Conservation (phyloP, 805 yeast genomes). For the Kregervanrija pseudodelftensis region DNA sequence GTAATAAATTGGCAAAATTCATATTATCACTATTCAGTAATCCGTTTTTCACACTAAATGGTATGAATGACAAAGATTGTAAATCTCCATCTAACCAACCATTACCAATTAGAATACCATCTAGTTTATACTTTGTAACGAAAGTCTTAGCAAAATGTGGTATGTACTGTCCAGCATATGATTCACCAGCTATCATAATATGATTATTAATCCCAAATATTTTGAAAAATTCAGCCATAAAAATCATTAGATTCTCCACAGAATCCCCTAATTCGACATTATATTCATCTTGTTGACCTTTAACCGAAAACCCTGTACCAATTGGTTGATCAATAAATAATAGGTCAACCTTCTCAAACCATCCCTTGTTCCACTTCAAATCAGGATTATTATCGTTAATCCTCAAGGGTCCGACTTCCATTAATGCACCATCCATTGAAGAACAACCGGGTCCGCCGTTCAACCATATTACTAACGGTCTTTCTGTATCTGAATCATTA, state of each 20-base stretch:
- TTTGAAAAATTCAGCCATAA: slow-evolving; percentile 58
- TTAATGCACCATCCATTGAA: slow-evolving; percentile 92
- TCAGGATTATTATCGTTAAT: slow-evolving; percentile 32
- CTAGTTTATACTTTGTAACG: slow-evolving; percentile 38
- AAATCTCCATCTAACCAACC: slow-evolving; percentile 90
- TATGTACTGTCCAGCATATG: slow-evolving; percentile 94
- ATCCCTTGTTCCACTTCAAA: slow-evolving; percentile 58
- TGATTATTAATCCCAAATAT: slow-evolving; percentile 49
- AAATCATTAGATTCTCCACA: slow-evolving; percentile 53
- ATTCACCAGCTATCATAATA: slow-evolving; percentile 83
- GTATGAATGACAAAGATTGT: slow-evolving; percentile 76
- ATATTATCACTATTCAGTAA: slow-evolving; percentile 37
- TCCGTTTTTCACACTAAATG: slow-evolving; percentile 56
- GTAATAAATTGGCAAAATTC: slow-evolving; percentile 34
- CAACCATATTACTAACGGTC: slow-evolving; percentile 72
- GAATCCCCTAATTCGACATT: slow-evolving; percentile 51
- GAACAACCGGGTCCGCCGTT: slow-evolving; percentile 99
- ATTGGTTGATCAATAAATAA: slow-evolving; percentile 91
- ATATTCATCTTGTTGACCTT: slow-evolving; percentile 34
- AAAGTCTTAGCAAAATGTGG: slow-evolving; percentile 70
- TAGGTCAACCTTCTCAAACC: slow-evolving; percentile 76
- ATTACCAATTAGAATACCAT: slow-evolving; percentile 77
- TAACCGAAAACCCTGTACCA: slow-evolving; percentile 83
- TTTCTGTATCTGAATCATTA: slow-evolving; percentile 12
- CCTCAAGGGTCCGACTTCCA: slow-evolving; percentile 88